Evolutionary conservation across 768 basidiomycete genomes (phyloP).

Genomic region (Lyophyllum decastes): DNA sequence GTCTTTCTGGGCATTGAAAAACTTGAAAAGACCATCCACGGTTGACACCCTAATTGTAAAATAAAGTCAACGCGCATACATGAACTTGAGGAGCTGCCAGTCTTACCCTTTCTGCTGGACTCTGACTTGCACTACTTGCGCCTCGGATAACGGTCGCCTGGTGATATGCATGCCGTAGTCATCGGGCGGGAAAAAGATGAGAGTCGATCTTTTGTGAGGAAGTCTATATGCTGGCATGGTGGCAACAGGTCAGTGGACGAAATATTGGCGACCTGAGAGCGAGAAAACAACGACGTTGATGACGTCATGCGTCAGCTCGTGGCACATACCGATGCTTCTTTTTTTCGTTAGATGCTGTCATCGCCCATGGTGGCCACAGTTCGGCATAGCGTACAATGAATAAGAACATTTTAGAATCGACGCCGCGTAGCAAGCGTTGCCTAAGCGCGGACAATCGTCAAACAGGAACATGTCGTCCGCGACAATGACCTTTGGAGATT

Average conservation of each 20-base stretch:
- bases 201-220: constrained; percentile 31
- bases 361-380: too few species aligned
- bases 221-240: constrained; percentile 35
- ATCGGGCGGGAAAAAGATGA: constrained; percentile 33
- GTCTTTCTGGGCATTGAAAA: constrained; percentile 32
- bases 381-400: too few species aligned
- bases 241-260: neutral
- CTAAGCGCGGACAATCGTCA: too few species aligned
- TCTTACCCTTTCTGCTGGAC: constrained; percentile 30
- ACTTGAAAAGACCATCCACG: constrained; percentile 26
- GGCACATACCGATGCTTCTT: too few species aligned
- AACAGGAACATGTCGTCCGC: too few species aligned
- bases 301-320: too few species aligned
- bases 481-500: too few species aligned
- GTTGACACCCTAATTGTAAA: constrained; percentile 13
- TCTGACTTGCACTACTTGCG: constrained; percentile 32
- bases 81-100: neutral
- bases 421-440: too few species aligned
- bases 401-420: too few species aligned
- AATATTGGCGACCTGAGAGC: too few species aligned
- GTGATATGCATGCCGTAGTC: neutral
- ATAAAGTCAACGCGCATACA: neutral
- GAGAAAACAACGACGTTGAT: too few species aligned
- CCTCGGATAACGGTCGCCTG: constrained; percentile 3
- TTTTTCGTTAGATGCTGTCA: too few species aligned